A percentile compares a stretch with the other conserved stretches of the same genome.
These are phyloP conservation scores for Diaporthe vexans DNA, from an alignment of 2,329 filamentous ascomycete species.

Conservation along the genomic window DNA sequence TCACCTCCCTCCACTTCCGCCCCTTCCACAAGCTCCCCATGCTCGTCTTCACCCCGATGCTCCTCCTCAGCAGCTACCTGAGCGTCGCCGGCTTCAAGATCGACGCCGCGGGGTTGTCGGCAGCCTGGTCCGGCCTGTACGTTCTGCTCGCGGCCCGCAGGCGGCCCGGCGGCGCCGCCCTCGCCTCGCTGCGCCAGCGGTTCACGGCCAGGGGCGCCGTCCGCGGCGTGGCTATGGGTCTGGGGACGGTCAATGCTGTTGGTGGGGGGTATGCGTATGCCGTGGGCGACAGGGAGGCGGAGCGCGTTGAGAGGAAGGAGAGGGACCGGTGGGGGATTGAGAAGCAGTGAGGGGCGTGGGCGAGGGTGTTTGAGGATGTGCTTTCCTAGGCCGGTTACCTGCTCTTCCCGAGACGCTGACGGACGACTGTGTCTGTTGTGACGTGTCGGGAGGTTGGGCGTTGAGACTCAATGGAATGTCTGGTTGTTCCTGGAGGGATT, in stretches of 20 bases:
- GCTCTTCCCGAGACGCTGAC: background rate
- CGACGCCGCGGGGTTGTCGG: constrained; percentile 68
- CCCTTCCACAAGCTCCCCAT: constrained; percentile 66
- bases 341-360: constrained; percentile 25
- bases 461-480: background rate
- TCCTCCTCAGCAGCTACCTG: constrained; percentile 70
- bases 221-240: constrained; percentile 63
- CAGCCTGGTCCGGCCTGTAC: constrained; percentile 71
- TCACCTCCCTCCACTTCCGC: constrained; percentile 68
- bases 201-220: constrained; percentile 65
- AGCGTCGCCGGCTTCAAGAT: constrained; percentile 72
- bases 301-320: constrained; percentile 62
- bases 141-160: constrained; percentile 67
- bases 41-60: constrained; percentile 61
- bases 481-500: background rate
- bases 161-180: constrained; percentile 47
- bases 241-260: constrained; percentile 63
- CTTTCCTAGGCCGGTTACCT: background rate
- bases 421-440: background rate
- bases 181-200: constrained; percentile 49
- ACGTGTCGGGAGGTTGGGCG: background rate
- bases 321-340: constrained; percentile 66
- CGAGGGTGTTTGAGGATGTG: background rate
- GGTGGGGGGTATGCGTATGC: constrained; percentile 67
- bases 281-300: constrained; percentile 63